A percentile compares a stretch with the other conserved stretches of the same genome.
phyloP scores from a whole-genome alignment of 2,329 filamentous ascomycete genomes.

The Cladosporium sp. region DNA sequence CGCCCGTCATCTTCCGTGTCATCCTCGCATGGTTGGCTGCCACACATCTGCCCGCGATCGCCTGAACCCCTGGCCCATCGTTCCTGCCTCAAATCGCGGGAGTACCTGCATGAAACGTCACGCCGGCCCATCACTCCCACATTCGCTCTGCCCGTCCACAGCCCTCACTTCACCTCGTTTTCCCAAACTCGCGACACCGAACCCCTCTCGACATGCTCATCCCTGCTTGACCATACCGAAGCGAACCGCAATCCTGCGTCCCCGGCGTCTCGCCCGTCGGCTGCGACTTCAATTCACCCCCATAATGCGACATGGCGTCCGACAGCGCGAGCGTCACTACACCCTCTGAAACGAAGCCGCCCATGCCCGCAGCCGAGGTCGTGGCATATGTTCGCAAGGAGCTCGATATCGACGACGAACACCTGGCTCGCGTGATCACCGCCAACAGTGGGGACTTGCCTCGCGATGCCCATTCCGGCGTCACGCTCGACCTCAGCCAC shows the following conservation, averaged over 20 bases:
- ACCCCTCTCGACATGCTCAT: slow-evolving; percentile 2
- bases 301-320: slow-evolving; percentile 27
- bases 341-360: slow-evolving; percentile 15
- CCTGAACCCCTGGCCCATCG: not conserved
- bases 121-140: not conserved
- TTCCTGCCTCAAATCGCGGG: not conserved
- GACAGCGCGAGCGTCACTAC: slow-evolving; percentile 14
- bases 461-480: slow-evolving; percentile 47
- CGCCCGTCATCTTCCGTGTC: too few relatives aligned
- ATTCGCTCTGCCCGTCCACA: not conserved
- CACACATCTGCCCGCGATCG: not conserved
- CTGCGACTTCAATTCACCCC: not conserved
- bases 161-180: not conserved
- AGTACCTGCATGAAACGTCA: not conserved
- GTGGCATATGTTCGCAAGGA: slow-evolving; percentile 27
- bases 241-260: slow-evolving; percentile 4
- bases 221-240: slow-evolving; percentile 4
- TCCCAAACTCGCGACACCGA: not conserved
- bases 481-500: slow-evolving; percentile 72
- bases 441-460: slow-evolving; percentile 21
- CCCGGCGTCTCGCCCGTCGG: not conserved
- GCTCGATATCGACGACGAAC: slow-evolving; percentile 28
- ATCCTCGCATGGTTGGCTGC: too few relatives aligned
- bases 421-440: slow-evolving; percentile 25
- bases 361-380: slow-evolving; percentile 24